Conservation (phyloP, 441 rosid genomes). For the Adansonia grandidieri region DNA sequence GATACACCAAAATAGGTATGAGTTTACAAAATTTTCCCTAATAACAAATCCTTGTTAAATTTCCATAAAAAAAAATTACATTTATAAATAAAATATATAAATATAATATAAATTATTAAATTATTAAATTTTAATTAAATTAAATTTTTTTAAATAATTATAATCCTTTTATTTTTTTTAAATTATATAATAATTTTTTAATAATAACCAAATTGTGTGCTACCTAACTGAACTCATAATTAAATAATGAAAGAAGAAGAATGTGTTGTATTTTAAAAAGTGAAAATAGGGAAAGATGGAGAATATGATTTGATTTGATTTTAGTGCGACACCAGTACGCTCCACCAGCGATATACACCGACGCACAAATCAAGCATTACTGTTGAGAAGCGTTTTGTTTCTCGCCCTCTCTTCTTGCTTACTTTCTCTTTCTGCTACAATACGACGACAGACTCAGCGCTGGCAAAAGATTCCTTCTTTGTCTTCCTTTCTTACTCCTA, state of each 20-base stretch:
- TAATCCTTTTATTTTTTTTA: no score
- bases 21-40: background rate
- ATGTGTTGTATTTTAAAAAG: no score
- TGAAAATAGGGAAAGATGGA: background rate
- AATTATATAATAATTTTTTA: background rate
- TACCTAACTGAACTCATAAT: background rate
- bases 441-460: constrained; percentile 60
- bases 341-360: constrained; percentile 33
- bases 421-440: constrained; percentile 37
- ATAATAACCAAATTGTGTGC: background rate
- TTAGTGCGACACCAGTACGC: background rate
- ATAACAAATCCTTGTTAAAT: background rate
- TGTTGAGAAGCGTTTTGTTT: background rate
- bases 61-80: background rate
- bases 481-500: constrained; percentile 27
- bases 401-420: constrained; percentile 11
- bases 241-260: background rate
- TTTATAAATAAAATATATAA: no score
- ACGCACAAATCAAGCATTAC: constrained; percentile 29
- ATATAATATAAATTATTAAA: no score
- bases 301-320: background rate
- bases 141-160: no score
- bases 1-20: background rate
- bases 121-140: no score
- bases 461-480: constrained; percentile 70